Base-by-base conservation (phyloP, 75 land plant genomes). In the Picea sitchensis region DNA sequence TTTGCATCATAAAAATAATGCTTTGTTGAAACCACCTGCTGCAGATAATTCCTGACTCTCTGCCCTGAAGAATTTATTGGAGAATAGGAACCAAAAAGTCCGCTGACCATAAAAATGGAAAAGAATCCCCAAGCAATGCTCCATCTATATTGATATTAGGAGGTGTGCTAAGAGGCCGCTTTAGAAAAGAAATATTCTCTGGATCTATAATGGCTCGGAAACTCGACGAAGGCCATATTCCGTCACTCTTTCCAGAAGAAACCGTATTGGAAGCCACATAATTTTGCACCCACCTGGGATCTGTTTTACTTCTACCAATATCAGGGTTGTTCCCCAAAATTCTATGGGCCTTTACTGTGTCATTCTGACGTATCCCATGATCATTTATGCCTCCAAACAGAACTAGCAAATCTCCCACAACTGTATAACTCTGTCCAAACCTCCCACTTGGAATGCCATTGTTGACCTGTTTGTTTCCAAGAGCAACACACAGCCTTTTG, bases 381-480 rank as follows among this genome's bases (percentile, higher is more conserved):
- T 26, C 26, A 26, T 26, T 26, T 26, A 26, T 26, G 18, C 98
- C 99, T 47, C 99, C 98, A 80, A 94, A 97, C 32, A 97, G 87
- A 61, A 97, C 88, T 59, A 97, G 90, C 41, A 71, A 34, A 73
- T 94, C 89, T 17, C 83, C 86, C 23, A 92, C 80, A 12, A 86
- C 87, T 38, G 86, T 89, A 78, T 90, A 91, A 58, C 90, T 90
- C 31, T 97, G 99, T 21, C 98, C 98, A 84, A 97, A 97, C 14
- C 99, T 83, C 3, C 98, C 99, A 61, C 84, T 85, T 59, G 99
- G 99, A 14, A 73, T 85, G 23, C 95, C 94, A 72, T 85, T 75
- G 73, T 76, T 80, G 17, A 78, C 76, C 72, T 85, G 90, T 71
- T 88, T 88, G 26, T 26, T 26, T 26, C 0, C 26, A 26, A 26